Base-by-base conservation (phyloP, 2,329 filamentous ascomycete genomes). In the Colletotrichum sp. region DNA sequence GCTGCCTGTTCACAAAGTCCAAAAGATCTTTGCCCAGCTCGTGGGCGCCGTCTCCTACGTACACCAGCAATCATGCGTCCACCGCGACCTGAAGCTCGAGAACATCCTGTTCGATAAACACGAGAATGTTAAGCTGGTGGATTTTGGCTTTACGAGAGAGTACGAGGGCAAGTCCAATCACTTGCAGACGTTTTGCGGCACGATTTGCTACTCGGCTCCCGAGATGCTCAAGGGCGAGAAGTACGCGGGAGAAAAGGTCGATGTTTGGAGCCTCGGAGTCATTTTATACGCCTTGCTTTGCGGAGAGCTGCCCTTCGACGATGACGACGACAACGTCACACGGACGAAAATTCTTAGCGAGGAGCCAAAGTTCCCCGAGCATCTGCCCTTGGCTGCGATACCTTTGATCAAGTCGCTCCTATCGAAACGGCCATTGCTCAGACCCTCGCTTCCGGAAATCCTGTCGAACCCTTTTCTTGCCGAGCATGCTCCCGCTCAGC, bases 161-260 rank as follows among this genome's bases (percentile, higher is more conserved):
- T 99, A 99, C 84, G 96, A 98, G 85, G 96, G 96, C 76, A 96
- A 98, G 81, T 92, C 95, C 34, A 99, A 96, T 84, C 96, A 99
- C 82, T 87, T 99, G 71, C 96, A 99, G 85, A 99, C 97, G 2
- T 99, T 98, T 85, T 99, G 97, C 84, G 97, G 97, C 7, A 99
- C 97, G 0, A 94, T 99, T 78, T 99, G 96, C 87, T 99, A 99
- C 85, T 98, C 96, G 71, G 97, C 97, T 4, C 97, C 97, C 3
- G 97, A 99, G 85, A 99, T 99, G 97, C 90, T 99, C 55, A 98
- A 97, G 84, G 97, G 96, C 52, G 97, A 99, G 84, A 99, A 98
- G 85, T 99, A 99, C 83, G 97, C 96, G 0, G 96, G 96, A 30
- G 96, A 98, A 87, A 99, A 98, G 87, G 96, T 99, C 65, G 97